These are phyloP conservation scores for Primulina huaijiensis DNA, from an alignment of 257 asterid genomes.

Conservation along the genomic window DNA sequence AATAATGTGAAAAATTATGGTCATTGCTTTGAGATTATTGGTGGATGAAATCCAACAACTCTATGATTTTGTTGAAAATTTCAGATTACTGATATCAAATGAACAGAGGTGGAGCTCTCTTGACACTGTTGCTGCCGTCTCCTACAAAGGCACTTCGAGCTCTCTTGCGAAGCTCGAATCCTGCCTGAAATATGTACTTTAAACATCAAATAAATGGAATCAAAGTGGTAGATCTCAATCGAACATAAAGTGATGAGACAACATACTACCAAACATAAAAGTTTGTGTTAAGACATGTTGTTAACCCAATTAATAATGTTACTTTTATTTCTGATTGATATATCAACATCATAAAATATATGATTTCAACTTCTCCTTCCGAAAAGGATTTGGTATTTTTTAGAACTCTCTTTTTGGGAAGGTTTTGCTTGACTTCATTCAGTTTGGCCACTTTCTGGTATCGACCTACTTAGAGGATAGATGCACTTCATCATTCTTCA, in stretches of 20 bases:
- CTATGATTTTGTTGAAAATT: too few species aligned
- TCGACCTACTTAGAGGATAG: conserved; percentile 26
- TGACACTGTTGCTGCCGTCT: not conserved
- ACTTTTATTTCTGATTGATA: not conserved
- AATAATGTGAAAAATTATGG: not conserved
- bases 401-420: conserved; percentile 26
- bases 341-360: conserved; percentile 20
- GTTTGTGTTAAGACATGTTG: conserved; percentile 2
- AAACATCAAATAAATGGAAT: not conserved
- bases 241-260: not conserved
- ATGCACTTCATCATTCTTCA: conserved; percentile 29
- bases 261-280: not conserved
- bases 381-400: not conserved
- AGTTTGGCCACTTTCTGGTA: conserved; percentile 39
- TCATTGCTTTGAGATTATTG: not conserved
- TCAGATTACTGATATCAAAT: too few species aligned
- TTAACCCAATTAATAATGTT: not conserved
- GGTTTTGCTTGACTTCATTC: conserved; percentile 30
- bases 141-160: not conserved
- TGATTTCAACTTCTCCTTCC: conserved; percentile 13
- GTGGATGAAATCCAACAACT: not conserved
- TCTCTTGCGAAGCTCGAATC: not conserved
- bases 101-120: too few species aligned
- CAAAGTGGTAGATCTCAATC: not conserved
- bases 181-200: too few species aligned